phyloP scores from a whole-genome alignment of 257 asterid genomes.

The Leptodermis oblonga region DNA sequence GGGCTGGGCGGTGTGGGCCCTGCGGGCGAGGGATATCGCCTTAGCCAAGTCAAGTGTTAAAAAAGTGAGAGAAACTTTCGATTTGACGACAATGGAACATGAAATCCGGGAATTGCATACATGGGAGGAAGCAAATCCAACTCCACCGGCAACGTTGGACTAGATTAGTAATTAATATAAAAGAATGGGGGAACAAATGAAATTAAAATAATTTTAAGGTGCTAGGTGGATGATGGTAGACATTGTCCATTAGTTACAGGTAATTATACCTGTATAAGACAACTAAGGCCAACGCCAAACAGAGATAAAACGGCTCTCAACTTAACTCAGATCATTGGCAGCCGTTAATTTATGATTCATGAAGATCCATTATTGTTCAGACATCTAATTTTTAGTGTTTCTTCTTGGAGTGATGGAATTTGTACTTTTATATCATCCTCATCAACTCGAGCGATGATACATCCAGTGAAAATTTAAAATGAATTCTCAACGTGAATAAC shows the following conservation, averaged over 20 bases:
- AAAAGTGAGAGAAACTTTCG: neutral
- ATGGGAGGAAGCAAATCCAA: constrained; percentile 36
- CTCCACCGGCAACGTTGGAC: neutral
- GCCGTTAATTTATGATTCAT: constrained; percentile 10
- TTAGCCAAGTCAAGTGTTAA: too few relatives aligned
- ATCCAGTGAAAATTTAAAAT: too few relatives aligned
- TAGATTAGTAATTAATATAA: neutral
- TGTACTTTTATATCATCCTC: neutral
- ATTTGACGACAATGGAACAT: neutral
- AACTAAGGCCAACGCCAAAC: neutral
- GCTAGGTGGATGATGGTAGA: too few relatives aligned
- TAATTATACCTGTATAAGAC: too few relatives aligned
- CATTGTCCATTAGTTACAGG: too few relatives aligned
- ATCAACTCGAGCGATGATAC: constrained; percentile 18
- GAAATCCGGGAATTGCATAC: constrained; percentile 16
- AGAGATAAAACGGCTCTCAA: neutral
- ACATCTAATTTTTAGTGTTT: constrained; percentile 54
- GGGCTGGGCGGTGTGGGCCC: too few relatives aligned
- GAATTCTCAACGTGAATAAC: too few relatives aligned
- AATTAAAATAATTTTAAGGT: too few relatives aligned
- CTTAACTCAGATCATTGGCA: constrained; percentile 4
- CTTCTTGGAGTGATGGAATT: constrained; percentile 47
- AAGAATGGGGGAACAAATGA: neutral
- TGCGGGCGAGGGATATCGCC: too few relatives aligned
- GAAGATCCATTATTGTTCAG: constrained; percentile 8